A percentile compares a stretch with the other conserved stretches of the same genome.
phyloP scores from a whole-genome alignment of 2,329 filamentous ascomycete species.

The Botrytis tulipae region DNA sequence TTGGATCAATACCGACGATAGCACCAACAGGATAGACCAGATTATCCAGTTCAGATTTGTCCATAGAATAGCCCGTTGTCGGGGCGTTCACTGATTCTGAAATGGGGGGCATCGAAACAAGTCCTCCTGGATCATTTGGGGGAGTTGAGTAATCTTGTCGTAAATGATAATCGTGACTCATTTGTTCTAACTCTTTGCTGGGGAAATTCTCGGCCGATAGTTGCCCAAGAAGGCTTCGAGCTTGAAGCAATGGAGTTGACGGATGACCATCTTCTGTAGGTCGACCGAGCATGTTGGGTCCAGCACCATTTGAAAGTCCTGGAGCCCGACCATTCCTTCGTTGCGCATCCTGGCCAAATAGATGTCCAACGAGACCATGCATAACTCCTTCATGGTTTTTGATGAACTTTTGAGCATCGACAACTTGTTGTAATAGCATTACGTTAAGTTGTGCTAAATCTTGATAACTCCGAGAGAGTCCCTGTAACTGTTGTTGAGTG shows the following conservation, averaged over 20 bases:
- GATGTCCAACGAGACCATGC: slow-evolving; percentile 67
- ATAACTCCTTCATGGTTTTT: slow-evolving; percentile 70
- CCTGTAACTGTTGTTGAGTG: slow-evolving; percentile 88
- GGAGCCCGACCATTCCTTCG: slow-evolving; percentile 57
- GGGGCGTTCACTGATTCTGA: slow-evolving; percentile 44
- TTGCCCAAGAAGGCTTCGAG: slow-evolving; percentile 63
- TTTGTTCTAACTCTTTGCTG: slow-evolving; percentile 63
- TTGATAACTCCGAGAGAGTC: slow-evolving; percentile 78
- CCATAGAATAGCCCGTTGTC: slow-evolving; percentile 45
- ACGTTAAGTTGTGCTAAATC: slow-evolving; percentile 68
- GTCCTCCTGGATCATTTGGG: slow-evolving; percentile 34
- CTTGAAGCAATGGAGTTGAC: slow-evolving; percentile 66
- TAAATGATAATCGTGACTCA: slow-evolving; percentile 46
- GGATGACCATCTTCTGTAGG: slow-evolving; percentile 54
- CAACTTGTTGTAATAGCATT: slow-evolving; percentile 59
- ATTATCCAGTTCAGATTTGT: slow-evolving; percentile 57
- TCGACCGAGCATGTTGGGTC: slow-evolving; percentile 28
- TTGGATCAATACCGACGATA: slow-evolving; percentile 89
- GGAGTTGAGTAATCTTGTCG: slow-evolving; percentile 38
- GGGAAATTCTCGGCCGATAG: slow-evolving; percentile 64
- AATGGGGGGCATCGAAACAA: slow-evolving; percentile 40
- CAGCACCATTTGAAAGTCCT: slow-evolving; percentile 41
- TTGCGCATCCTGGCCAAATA: slow-evolving; percentile 64
- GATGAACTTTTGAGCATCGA: slow-evolving; percentile 59
- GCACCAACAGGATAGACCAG: slow-evolving; percentile 90